Conservation (phyloP, 2,329 filamentous ascomycete genomes). For the Cytospora leucostoma region DNA sequence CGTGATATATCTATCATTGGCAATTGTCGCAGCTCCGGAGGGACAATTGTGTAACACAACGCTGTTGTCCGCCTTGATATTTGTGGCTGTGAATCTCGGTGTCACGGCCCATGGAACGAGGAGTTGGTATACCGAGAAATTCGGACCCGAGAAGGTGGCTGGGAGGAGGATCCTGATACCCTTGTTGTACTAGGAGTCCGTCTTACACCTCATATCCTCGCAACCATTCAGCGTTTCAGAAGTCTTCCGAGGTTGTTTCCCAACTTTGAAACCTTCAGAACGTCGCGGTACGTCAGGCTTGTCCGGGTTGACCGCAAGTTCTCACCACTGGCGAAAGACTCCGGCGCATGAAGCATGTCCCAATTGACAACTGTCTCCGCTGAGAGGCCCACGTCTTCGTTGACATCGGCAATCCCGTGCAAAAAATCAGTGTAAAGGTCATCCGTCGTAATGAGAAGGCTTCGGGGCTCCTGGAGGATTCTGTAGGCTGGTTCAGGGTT, state of each 20-base stretch:
- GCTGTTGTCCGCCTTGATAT: slow-evolving; percentile 67
- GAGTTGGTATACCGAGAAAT: slow-evolving; percentile 76
- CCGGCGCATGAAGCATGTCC: slow-evolving; percentile 59
- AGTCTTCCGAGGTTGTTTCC: slow-evolving; percentile 65
- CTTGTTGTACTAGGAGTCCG: slow-evolving; percentile 55
- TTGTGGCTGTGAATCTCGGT: slow-evolving; percentile 78
- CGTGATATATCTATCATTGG: slow-evolving; percentile 77
- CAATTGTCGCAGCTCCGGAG: slow-evolving; percentile 70
- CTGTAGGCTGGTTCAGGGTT: slow-evolving; percentile 52
- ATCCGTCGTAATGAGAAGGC: slow-evolving; percentile 71
- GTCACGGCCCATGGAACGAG: slow-evolving; percentile 78
- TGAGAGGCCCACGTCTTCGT: slow-evolving; percentile 66
- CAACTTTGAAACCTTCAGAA: slow-evolving; percentile 75
- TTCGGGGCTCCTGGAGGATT: slow-evolving; percentile 82
- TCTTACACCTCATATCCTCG: slow-evolving; percentile 38
- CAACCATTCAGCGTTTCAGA: slow-evolving; percentile 44
- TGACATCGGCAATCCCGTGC: slow-evolving; percentile 71
- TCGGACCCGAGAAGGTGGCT: slow-evolving; percentile 65
- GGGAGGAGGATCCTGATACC: slow-evolving; percentile 78
- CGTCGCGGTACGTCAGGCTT: slow-evolving; percentile 83
- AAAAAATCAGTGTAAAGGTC: slow-evolving; percentile 70
- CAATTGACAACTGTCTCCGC: slow-evolving; percentile 70
- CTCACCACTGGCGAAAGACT: slow-evolving; percentile 50
- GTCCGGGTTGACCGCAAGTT: slow-evolving; percentile 63
- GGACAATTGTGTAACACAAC: slow-evolving; percentile 71